These are phyloP conservation scores for Corylus americana DNA, from an alignment of 306 rosid genomes.

Conservation along the genomic window DNA sequence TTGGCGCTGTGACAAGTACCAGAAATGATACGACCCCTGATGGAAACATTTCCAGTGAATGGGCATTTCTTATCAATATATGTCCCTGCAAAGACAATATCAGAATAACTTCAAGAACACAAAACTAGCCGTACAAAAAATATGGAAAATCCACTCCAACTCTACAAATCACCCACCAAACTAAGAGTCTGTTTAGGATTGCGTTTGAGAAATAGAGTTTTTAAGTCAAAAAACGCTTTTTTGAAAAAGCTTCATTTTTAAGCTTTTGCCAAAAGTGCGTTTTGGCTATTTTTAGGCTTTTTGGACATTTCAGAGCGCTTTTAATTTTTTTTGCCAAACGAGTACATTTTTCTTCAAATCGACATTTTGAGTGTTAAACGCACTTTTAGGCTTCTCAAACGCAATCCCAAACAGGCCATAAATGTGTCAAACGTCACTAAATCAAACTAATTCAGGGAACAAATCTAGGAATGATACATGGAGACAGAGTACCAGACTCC, in stretches of 20 bases:
- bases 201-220: no score
- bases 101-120: background rate
- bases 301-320: no score
- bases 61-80: slow-evolving; percentile 78
- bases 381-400: no score
- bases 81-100: slow-evolving; percentile 37
- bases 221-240: no score
- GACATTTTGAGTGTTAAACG: no score
- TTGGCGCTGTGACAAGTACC: slow-evolving; percentile 82
- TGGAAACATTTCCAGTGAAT: slow-evolving; percentile 61
- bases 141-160: background rate
- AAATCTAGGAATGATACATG: background rate
- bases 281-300: no score
- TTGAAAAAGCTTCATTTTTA: no score
- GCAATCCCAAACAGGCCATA: no score
- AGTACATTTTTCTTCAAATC: no score
- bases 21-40: slow-evolving; percentile 69
- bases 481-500: background rate
- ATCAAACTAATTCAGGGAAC: background rate
- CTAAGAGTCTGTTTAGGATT: no score
- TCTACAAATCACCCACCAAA: background rate
- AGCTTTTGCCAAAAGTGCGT: no score
- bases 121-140: background rate
- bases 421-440: background rate
- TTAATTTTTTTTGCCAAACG: no score